Conservation (phyloP, 345 rosid species). For the Salix koriyanagi region DNA sequence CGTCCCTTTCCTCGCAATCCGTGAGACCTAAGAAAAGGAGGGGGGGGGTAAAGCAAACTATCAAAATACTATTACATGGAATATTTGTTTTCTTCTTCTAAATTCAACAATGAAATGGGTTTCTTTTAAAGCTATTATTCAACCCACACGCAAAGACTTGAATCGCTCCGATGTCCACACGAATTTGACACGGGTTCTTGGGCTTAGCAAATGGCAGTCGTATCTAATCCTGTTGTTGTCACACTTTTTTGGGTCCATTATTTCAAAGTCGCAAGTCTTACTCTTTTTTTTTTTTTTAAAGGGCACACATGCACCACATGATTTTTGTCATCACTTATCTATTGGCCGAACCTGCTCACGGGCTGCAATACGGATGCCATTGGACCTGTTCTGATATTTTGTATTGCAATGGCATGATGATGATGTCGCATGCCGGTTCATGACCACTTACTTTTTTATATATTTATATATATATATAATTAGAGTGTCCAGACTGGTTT, state of each 20-base stretch:
- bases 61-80: no score
- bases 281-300: background rate
- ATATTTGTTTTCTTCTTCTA: no score
- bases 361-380: background rate
- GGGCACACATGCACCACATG: conserved; percentile 28
- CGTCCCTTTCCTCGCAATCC: background rate
- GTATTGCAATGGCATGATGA: background rate
- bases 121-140: background rate
- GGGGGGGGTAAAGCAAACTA: no score
- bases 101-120: background rate
- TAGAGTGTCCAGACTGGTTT: no score
- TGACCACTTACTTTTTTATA: background rate
- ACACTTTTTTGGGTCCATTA: background rate
- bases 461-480: no score
- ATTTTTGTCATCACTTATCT: background rate
- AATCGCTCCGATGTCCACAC: background rate
- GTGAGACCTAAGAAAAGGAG: no score
- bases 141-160: background rate
- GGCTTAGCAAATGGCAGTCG: background rate
- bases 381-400: background rate
- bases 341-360: conserved; percentile 13
- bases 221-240: conserved; percentile 5
- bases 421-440: background rate
- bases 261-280: background rate
- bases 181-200: background rate